Evolutionary conservation across 805 yeast genomes (phyloP), one percentile per base, ranked within the genome.

Genomic region (Candida nonsorbophila): DNA sequence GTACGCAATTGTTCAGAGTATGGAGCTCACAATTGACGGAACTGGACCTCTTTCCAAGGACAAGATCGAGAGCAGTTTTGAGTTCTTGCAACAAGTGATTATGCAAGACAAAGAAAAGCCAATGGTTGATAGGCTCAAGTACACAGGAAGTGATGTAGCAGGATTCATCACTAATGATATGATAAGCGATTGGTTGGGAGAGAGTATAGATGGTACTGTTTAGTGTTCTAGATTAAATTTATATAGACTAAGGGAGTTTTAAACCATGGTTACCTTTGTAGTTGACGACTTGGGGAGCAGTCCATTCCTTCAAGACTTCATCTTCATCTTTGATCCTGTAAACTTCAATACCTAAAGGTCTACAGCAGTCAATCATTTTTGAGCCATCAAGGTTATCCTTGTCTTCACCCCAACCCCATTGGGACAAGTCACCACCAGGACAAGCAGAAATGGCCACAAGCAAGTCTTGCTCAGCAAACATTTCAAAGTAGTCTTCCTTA

Each of bases 341-440:
- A 6, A 78, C 78, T 49, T 78, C 82, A 29, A 76, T 70, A 1
- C 72, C 79, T 35, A 78, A 58, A 3, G 82, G 80, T 43, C 83
- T 58, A 44, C 84, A 77, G 44, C 77, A 71, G 31, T 69, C 74
- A 20, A 68, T 61, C 82, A 77, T 77, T 36, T 71, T 73, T 22
- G 58, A 67, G 12, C 49, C 52, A 7, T 57, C 64, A 16, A 57
- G 60, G 15, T 62, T 65, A 13, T 56, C 67, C 22, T 57, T 66
- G 30, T 69, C 67, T 48, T 74, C 81, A 32, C 83, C 83, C 84
- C 84, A 78, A 26, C 75, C 82, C 84, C 84, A 78, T 29, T 64
- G 60, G 16, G 79, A 72, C 35, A 77, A 55, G 49, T 77, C 84
- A 16, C 84, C 84, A 28, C 84, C 84, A 4, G 83, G 84, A 49